Percentiles rank a stretch among this genome's conserved stretches.
These are phyloP conservation scores for Penicillium sp. DNA, from an alignment of 2,329 filamentous ascomycete genomes.

Conservation along the genomic window DNA sequence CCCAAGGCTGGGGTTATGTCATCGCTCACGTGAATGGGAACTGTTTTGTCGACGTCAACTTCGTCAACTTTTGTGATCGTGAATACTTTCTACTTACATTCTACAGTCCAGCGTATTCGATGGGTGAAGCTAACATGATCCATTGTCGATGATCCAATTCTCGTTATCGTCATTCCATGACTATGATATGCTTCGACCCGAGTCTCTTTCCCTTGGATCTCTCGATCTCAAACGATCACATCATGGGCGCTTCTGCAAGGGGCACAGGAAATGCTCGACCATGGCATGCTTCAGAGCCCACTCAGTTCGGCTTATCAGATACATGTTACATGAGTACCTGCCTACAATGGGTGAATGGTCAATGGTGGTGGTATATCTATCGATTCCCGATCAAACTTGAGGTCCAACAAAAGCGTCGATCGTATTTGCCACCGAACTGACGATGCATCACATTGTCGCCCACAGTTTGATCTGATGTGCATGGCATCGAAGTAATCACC, in stretches of 20 bases:
- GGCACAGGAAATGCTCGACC: background rate
- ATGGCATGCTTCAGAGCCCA: background rate
- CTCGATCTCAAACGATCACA: background rate
- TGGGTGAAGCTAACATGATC: too few relatives aligned
- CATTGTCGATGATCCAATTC: too few relatives aligned
- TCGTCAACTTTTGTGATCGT: too few relatives aligned
- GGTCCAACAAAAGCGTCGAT: background rate
- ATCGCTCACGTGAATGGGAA: constrained; percentile 1
- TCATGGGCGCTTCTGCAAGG: background rate
- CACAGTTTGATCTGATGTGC: background rate
- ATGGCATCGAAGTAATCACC: background rate
- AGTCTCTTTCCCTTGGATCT: background rate
- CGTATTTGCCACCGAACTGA: background rate
- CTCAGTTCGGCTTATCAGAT: background rate
- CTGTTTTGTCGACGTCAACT: too few relatives aligned
- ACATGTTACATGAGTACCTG: background rate
- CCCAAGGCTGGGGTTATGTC: constrained; percentile 7
- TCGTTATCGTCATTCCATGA: background rate
- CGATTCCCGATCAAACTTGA: background rate
- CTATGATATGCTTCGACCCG: background rate
- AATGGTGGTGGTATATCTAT: background rate
- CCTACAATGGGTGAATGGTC: background rate
- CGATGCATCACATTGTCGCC: constrained; percentile 2
- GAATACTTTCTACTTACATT: background rate
- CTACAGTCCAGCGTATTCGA: too few relatives aligned